These are phyloP conservation scores for Globisporangium splendens DNA, from an alignment of 352 stramenopile genomes.

Conservation along the genomic window DNA sequence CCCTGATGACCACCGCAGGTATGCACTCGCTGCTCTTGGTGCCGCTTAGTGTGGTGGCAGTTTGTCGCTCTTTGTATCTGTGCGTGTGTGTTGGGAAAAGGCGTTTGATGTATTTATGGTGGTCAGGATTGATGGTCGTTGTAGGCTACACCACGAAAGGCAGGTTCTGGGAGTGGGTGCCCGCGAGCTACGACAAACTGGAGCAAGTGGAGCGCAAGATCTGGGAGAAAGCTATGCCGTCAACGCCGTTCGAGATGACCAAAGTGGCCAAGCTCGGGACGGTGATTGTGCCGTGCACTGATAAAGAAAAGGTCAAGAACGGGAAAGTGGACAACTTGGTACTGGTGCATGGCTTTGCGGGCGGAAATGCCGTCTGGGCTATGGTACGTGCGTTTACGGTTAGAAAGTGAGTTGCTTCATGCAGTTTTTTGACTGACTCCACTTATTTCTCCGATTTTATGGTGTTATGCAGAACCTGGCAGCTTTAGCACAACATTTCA, in stretches of 20 bases:
- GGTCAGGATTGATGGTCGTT: constrained; percentile 39
- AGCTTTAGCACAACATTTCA: constrained; percentile 71
- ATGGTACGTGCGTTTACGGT: constrained; percentile 28
- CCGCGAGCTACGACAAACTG: constrained; percentile 62
- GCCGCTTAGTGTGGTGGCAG: neutral
- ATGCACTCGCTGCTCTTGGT: neutral
- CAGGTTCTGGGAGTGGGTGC: constrained; percentile 68
- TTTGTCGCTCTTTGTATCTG: neutral
- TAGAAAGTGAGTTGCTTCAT: neutral
- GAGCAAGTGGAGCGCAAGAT: constrained; percentile 64
- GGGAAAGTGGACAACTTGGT: constrained; percentile 63
- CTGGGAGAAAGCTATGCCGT: constrained; percentile 35
- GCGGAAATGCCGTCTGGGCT: constrained; percentile 80
- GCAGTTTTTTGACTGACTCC: neutral
- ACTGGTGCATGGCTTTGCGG: constrained; percentile 77
- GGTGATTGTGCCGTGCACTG: constrained; percentile 72
- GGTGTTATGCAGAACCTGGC: constrained; percentile 50
- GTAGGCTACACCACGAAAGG: constrained; percentile 57
- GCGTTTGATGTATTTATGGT: constrained; percentile 13
- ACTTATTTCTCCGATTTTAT: neutral
- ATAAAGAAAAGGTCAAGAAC: constrained; percentile 35
- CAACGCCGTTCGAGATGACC: constrained; percentile 62
- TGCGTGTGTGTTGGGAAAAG: constrained; percentile 1
- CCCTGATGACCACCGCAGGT: constrained; percentile 32
- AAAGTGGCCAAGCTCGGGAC: constrained; percentile 78